A percentile compares a stretch with the other conserved stretches of the same genome.
These are phyloP conservation scores for Chlorella sp. DNA, from an alignment of 139 green algal species.

Conservation along the genomic window DNA sequence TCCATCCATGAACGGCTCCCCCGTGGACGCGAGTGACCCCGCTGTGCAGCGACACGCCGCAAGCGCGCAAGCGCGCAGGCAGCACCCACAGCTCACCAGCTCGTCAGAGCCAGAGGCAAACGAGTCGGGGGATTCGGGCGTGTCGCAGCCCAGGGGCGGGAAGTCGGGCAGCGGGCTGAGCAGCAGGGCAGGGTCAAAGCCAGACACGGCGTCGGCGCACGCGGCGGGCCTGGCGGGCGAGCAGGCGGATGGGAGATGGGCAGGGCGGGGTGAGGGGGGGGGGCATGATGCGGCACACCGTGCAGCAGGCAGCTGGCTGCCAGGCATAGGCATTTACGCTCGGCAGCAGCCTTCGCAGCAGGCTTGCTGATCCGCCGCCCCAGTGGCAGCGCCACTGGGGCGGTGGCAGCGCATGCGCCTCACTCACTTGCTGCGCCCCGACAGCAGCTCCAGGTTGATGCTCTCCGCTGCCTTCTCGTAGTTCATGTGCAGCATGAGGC, in stretches of 20 bases:
- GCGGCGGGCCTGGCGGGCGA: background rate
- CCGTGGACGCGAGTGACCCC: no score
- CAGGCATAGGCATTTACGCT: no score
- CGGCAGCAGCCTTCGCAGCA: no score
- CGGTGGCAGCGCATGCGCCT: background rate
- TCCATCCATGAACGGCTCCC: no score
- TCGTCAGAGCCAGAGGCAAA: conserved; percentile 5
- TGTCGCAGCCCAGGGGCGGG: background rate
- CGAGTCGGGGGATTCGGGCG: conserved; percentile 17
- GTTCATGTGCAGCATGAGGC: conserved; percentile 38
- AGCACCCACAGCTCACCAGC: background rate
- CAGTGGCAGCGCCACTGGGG: no score
- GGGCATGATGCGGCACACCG: no score
- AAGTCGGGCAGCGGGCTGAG: conserved; percentile 18
- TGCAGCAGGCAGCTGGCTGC: no score
- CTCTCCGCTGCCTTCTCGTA: conserved; percentile 32
- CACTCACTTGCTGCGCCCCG: conserved; percentile 18
- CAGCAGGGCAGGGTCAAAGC: conserved; percentile 3
- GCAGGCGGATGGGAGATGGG: no score
- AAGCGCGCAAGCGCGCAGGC: no score
- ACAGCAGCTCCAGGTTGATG: conserved; percentile 42
- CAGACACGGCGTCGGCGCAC: background rate
- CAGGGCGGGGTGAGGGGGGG: background rate
- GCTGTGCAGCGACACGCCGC: no score
- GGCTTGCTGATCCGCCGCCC: no score